Conservation (phyloP, 768 basidiomycete species). For the Boletus tomentosulus region DNA sequence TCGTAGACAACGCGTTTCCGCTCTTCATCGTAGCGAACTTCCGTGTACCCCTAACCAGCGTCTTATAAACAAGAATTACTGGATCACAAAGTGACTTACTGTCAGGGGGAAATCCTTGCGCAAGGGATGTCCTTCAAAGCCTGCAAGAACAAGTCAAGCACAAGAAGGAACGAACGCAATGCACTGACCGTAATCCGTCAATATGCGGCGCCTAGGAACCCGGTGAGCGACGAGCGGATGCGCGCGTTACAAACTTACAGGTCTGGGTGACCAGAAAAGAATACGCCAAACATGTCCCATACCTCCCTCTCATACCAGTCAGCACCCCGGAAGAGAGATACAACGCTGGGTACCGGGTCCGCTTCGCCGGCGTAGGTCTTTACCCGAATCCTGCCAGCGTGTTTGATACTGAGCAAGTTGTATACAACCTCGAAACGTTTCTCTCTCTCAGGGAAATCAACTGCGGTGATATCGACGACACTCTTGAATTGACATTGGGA, state of each 20-base stretch:
- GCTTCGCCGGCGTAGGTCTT: conserved; percentile 97
- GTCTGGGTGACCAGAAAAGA: conserved; percentile 95
- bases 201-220: conserved; percentile 74
- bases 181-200: conserved; percentile 89
- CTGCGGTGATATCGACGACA: conserved; percentile 91
- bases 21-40: conserved; percentile 97
- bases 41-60: conserved; percentile 83
- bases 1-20: conserved; percentile 97
- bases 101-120: conserved; percentile 98
- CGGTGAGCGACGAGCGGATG: conserved; percentile 10
- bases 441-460: conserved; percentile 89
- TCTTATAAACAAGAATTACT: background rate
- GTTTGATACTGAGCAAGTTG: conserved; percentile 77
- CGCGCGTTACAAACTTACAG: conserved; percentile 52
- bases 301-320: conserved; percentile 99
- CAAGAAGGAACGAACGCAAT: background rate
- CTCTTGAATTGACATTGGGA: conserved; percentile 91
- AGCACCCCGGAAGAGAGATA: conserved; percentile 80
- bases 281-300: conserved; percentile 97
- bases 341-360: conserved; percentile 81
- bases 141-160: conserved; percentile 33
- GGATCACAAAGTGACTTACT: conserved; percentile 40
- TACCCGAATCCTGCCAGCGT: conserved; percentile 85
- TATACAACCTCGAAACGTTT: conserved; percentile 98
- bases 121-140: conserved; percentile 95